Evolutionary conservation across 805 yeast species (phyloP).

Genomic region (Myxozyma nipponensis): DNA sequence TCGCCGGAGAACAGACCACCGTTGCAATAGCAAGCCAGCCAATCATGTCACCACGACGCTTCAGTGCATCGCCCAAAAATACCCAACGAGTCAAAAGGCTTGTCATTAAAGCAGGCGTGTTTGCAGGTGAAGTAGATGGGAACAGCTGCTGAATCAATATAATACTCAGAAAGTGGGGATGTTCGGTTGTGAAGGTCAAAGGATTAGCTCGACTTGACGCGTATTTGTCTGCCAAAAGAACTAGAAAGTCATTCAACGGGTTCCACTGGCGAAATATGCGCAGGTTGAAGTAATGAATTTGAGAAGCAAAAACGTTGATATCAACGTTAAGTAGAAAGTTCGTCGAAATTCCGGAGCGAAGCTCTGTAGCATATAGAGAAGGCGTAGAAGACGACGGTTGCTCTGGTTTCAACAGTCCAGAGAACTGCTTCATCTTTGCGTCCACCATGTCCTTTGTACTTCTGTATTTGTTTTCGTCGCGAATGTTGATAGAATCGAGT

Average conservation of each 20-base stretch:
- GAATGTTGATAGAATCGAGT: slow-evolving; percentile 2
- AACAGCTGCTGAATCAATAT: slow-evolving; percentile 67
- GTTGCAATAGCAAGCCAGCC: slow-evolving; percentile 91
- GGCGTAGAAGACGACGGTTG: not conserved
- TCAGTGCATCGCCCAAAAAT: slow-evolving; percentile 70
- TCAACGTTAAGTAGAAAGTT: slow-evolving; percentile 55
- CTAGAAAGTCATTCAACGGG: slow-evolving; percentile 71
- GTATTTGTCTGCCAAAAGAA: slow-evolving; percentile 52
- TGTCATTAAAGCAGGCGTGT: slow-evolving; percentile 46
- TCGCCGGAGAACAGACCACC: slow-evolving; percentile 73
- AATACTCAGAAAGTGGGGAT: slow-evolving; percentile 75
- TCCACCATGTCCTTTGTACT: not conserved
- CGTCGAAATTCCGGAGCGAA: slow-evolving; percentile 30
- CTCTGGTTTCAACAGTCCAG: not conserved
- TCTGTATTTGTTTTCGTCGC: not conserved
- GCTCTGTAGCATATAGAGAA: not conserved
- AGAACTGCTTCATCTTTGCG: not conserved
- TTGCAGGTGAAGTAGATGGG: slow-evolving; percentile 39
- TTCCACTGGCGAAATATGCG: slow-evolving; percentile 69
- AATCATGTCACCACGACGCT: slow-evolving; percentile 83
- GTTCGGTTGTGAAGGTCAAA: slow-evolving; percentile 64
- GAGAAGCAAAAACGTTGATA: slow-evolving; percentile 53
- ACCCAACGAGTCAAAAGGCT: slow-evolving; percentile 76
- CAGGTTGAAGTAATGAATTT: slow-evolving; percentile 64
- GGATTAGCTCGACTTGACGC: slow-evolving; percentile 59